Evolutionary conservation across 148 eudicot species (phyloP), one percentile per base, ranked within the genome.

Genomic region (Vaccinium myrtillus): DNA sequence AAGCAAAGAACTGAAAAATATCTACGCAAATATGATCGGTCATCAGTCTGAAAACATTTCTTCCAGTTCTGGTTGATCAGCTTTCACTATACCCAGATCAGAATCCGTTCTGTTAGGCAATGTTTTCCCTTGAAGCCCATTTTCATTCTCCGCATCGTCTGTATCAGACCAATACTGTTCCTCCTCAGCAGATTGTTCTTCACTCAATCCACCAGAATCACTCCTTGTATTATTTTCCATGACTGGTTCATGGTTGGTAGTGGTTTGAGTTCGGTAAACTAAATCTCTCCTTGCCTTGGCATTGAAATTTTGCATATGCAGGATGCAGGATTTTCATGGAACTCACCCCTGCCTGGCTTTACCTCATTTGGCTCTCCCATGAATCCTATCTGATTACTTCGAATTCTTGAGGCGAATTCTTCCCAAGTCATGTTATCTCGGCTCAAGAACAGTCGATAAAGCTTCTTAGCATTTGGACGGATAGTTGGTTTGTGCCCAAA

Each of bases 401-500:
- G 86, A 14, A 93, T 89, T 39, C 86, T 90, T 4, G 84, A 86
- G 32, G 92, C 83, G 77, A 94, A 92, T 65, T 85, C 90, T 82
- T 87, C 92, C 98, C 96, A 93, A 15, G 88, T 85, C 91, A 91
- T 90, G 86, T 90, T 93, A 11, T 88, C 80, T 27, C 92, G 89
- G 83, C 86, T 86, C 88, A 90, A 27, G 84, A 94, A 92, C 53
- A 92, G 58, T 27, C 54, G 63, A 65, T 81, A 86, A 13, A 95
- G 89, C 67, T 89, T 94, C 86, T 93, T 95, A 39, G 95, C 91
- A 86, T 95, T 95, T 30, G 97, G 98, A 32, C 94, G 97, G 43
- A 95, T 92, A 58, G 97, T 95, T 82, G 91, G 93, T 89, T 93
- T 95, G 87, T 95, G 98, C 59, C 98, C 98, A 69, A 90, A 91